A percentile compares a stretch with the other conserved stretches of the same genome.
These are phyloP conservation scores for Exophiala lecanii-corni DNA, from an alignment of 2,329 filamentous ascomycete genomes.

Conservation along the genomic window DNA sequence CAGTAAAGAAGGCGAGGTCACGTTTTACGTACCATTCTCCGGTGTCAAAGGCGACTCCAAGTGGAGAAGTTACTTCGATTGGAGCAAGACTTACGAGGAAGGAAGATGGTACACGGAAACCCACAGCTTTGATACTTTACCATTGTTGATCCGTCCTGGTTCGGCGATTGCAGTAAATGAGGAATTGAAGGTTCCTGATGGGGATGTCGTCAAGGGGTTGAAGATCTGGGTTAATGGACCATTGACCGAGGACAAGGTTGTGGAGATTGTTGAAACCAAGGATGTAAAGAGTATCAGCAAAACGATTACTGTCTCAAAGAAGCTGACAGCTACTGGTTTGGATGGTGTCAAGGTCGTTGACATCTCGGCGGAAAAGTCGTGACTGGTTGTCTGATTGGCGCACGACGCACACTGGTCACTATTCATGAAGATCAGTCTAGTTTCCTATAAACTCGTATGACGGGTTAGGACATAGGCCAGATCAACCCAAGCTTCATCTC, in stretches of 20 bases:
- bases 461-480: too few relatives aligned
- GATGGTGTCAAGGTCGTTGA: slow-evolving; percentile 2
- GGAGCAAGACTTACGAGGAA: slow-evolving; percentile 34
- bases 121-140: slow-evolving; percentile 55
- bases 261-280: slow-evolving; percentile 8
- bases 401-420: too few relatives aligned
- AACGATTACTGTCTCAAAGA: neutral
- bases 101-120: slow-evolving; percentile 56
- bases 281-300: slow-evolving; percentile 4
- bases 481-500: too few relatives aligned
- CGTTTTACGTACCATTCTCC: slow-evolving; percentile 57
- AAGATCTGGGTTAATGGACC: slow-evolving; percentile 15
- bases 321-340: neutral
- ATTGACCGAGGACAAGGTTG: neutral
- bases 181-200: slow-evolving; percentile 7
- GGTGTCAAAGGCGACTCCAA: slow-evolving; percentile 44
- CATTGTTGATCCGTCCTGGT: slow-evolving; percentile 55
- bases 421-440: too few relatives aligned
- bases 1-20: slow-evolving; percentile 57
- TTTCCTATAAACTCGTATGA: too few relatives aligned
- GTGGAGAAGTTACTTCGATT: slow-evolving; percentile 47
- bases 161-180: slow-evolving; percentile 32
- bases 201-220: slow-evolving; percentile 8
- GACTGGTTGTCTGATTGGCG: too few relatives aligned
- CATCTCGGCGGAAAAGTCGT: too few relatives aligned